These are phyloP conservation scores for button mushroom (Agaricus bisporus) DNA, from an alignment of 768 basidiomycete genomes.

Conservation along the genomic window DNA sequence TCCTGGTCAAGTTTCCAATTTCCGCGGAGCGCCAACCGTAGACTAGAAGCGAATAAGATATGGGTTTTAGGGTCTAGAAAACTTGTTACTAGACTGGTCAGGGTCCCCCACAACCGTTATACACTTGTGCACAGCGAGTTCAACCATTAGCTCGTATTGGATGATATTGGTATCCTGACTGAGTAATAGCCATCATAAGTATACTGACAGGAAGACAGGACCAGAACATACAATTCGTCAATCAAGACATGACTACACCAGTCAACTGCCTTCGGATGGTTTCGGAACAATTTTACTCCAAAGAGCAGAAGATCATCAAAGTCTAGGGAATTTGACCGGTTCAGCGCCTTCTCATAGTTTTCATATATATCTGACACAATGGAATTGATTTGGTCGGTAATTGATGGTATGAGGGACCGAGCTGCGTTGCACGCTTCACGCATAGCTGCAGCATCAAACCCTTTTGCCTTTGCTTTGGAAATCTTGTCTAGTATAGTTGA, in stretches of 20 bases:
- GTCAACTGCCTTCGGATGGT: slow-evolving; percentile 18
- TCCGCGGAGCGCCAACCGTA: slow-evolving; percentile 88
- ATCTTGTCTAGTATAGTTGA: slow-evolving; percentile 52
- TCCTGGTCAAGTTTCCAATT: slow-evolving; percentile 64
- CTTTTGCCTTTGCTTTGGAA: slow-evolving; percentile 71
- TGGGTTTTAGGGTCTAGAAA: background rate
- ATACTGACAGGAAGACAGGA: background rate
- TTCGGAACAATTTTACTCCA: slow-evolving; percentile 14
- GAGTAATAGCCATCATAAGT: background rate
- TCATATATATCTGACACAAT: slow-evolving; percentile 51
- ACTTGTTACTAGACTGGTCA: slow-evolving; percentile 69
- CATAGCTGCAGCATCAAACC: slow-evolving; percentile 40
- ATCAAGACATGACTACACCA: slow-evolving; percentile 24
- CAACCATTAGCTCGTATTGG: slow-evolving; percentile 76
- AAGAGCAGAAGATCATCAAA: slow-evolving; percentile 50
- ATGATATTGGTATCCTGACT: slow-evolving; percentile 29
- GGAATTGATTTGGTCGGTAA: slow-evolving; percentile 23
- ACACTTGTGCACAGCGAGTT: slow-evolving; percentile 49
- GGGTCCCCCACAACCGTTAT: slow-evolving; percentile 87
- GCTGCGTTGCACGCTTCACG: slow-evolving; percentile 16
- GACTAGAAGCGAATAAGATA: slow-evolving; percentile 30
- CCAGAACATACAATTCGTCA: slow-evolving; percentile 27
- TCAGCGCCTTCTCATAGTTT: slow-evolving; percentile 59
- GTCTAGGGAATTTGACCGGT: slow-evolving; percentile 66
- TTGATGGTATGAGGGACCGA: slow-evolving; percentile 8